These are phyloP conservation scores for Cryptococcus neoformans DNA, from an alignment of 1,284 basidiomycete species.

Conservation along the genomic window DNA sequence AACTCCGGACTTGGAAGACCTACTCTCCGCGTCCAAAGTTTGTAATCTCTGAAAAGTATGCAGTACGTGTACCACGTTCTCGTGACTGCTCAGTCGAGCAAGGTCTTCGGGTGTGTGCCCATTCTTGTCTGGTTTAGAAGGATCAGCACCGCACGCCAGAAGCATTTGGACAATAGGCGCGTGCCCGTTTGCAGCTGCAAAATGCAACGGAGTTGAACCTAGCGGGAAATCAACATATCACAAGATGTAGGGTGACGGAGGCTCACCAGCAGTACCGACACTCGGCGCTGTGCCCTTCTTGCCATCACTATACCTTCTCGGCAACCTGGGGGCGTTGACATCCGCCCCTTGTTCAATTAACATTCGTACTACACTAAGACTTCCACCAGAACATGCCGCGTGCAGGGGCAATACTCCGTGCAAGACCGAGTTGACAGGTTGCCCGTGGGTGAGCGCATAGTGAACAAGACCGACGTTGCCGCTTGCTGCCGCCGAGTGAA, in stretches of 20 bases:
- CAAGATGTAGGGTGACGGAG: neutral
- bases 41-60: constrained; percentile 41
- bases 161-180: constrained; percentile 68
- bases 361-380: constrained; percentile 74
- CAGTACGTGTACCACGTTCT: constrained; percentile 47
- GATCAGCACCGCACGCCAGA: constrained; percentile 72
- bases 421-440: constrained; percentile 87
- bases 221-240: neutral
- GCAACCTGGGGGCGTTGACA: constrained; percentile 73
- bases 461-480: constrained; percentile 67
- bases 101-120: constrained; percentile 66
- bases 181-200: constrained; percentile 89
- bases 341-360: constrained; percentile 88
- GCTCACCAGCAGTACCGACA: constrained; percentile 61
- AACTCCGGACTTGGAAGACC: neutral
- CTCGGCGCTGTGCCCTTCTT: constrained; percentile 55
- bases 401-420: constrained; percentile 90
- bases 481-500: constrained; percentile 83
- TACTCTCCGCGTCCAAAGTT: constrained; percentile 15
- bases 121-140: constrained; percentile 77
- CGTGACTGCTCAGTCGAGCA: constrained; percentile 50
- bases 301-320: constrained; percentile 70
- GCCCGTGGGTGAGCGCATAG: constrained; percentile 78
- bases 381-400: constrained; percentile 83
- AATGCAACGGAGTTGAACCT: constrained; percentile 90